Base-by-base conservation (phyloP, 2,329 filamentous ascomycete genomes). In the Emericellopsis cladophorae region DNA sequence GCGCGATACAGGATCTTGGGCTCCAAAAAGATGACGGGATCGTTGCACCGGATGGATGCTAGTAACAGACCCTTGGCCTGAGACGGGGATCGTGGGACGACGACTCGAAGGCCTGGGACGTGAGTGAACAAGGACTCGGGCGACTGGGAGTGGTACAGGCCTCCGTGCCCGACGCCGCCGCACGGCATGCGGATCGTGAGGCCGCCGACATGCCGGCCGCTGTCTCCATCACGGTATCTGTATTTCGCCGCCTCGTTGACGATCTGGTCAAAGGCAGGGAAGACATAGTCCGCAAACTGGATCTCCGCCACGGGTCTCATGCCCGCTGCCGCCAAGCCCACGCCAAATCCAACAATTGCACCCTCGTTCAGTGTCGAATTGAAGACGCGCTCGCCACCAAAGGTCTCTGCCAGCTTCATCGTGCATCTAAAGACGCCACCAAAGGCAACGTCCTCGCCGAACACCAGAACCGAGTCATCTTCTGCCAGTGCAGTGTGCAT, bases 361-460 rank as follows among this genome's bases (percentile, higher is more conserved):
- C 96, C 92, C 58, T 98, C 92, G 29, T 82, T 86, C 49, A 98
- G 64, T 1, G 92, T 92, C 15, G 89, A 96, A 62, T 98, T 96
- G 70, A 98, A 98, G 29, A 98, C 89, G 43, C 92, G 74, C 43
- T 92, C 84, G 3, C 77, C 73, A 8, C 92, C 92, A 58, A 92
- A 94, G 42, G 86, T 86, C 46, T 88, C 84, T 26, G 87, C 79
- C 14, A 98, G 72, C 51, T 89, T 86, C 79, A 92, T 90, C 26
- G 86, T 90, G 62, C 88, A 95, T 42, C 92, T 76, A 56, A 98
- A 98, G 14, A 98, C 92, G 41, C 92, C 92, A 34, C 92, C 92
- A 48, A 98, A 98, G 12, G 92, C 86, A 7, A 98, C 88, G 56
- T 98, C 92, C 61, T 98, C 92, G 34, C 92, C 92, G 53, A 98